phyloP scores from a whole-genome alignment of 1,284 basidiomycete genomes.

The Trichosporon sp. region DNA sequence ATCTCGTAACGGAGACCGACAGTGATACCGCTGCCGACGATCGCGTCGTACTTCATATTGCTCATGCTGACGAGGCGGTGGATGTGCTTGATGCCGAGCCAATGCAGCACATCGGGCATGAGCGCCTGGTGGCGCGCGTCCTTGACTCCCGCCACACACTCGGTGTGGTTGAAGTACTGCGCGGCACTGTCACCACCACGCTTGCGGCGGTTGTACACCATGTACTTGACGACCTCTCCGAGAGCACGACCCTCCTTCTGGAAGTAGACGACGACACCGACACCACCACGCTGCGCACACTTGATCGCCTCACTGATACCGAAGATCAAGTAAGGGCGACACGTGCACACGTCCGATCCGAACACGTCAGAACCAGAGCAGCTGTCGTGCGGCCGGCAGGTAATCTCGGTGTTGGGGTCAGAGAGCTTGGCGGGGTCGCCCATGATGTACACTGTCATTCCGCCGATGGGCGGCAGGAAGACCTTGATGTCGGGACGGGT shows the following conservation, averaged over 20 bases:
- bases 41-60: conserved; percentile 86
- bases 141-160: conserved; percentile 89
- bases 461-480: conserved; percentile 91
- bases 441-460: conserved; percentile 89
- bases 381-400: conserved; percentile 89
- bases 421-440: conserved; percentile 73
- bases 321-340: conserved; percentile 82
- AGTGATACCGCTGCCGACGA: conserved; percentile 79
- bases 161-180: conserved; percentile 91
- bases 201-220: conserved; percentile 93
- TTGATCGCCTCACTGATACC: conserved; percentile 92
- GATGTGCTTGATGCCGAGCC: conserved; percentile 85
- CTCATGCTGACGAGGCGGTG: conserved; percentile 85
- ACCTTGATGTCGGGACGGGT: conserved; percentile 92
- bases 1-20: conserved; percentile 79
- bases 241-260: conserved; percentile 79
- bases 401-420: conserved; percentile 78
- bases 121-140: conserved; percentile 93
- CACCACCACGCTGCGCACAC: conserved; percentile 78
- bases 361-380: conserved; percentile 58
- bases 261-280: conserved; percentile 91
- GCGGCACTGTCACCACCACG: conserved; percentile 86
- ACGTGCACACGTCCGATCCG: conserved; percentile 83
- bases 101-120: conserved; percentile 93
- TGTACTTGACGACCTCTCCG: conserved; percentile 65